These are phyloP conservation scores for Pseudodiploospora longispora DNA, from an alignment of 2,329 filamentous ascomycete species.

Conservation along the genomic window DNA sequence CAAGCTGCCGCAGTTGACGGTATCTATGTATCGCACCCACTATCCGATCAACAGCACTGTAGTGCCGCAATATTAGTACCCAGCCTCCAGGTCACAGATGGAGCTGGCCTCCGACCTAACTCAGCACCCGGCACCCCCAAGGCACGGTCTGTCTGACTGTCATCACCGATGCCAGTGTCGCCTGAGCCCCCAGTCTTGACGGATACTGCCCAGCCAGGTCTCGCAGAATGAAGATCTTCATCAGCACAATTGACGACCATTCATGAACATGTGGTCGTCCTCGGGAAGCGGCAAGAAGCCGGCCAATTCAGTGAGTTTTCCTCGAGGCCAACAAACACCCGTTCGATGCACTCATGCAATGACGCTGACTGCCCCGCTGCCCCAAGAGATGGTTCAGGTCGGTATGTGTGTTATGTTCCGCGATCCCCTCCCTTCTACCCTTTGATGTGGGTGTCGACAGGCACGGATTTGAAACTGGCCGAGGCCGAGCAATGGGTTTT, in stretches of 20 bases:
- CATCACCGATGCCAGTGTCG: neutral
- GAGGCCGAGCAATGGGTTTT: conserved; percentile 8
- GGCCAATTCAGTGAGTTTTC: conserved; percentile 56
- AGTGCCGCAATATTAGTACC: neutral
- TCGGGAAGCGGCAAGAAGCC: conserved; percentile 62
- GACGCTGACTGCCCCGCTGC: conserved; percentile 30
- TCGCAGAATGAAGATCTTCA: conserved; percentile 24
- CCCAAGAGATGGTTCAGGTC: conserved; percentile 99
- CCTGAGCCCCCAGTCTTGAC: neutral
- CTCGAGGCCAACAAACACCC: conserved; percentile 1
- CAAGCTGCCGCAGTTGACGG: conserved; percentile 1
- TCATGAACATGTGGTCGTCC: conserved; percentile 53
- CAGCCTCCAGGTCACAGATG: conserved; percentile 1
- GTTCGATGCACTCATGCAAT: conserved; percentile 1
- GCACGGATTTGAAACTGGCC: neutral
- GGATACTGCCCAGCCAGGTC: conserved; percentile 2
- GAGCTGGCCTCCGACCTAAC: conserved; percentile 5
- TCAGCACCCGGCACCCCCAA: no score
- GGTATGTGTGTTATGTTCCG: conserved; percentile 49
- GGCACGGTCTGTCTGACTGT: no score
- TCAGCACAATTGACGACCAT: conserved; percentile 17
- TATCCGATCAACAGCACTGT: neutral
- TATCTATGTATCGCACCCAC: conserved; percentile 1
- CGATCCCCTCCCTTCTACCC: neutral
- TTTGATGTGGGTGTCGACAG: neutral